These are phyloP conservation scores for Fusarium duplospermum DNA, from an alignment of 2,329 filamentous ascomycete species.

Conservation along the genomic window DNA sequence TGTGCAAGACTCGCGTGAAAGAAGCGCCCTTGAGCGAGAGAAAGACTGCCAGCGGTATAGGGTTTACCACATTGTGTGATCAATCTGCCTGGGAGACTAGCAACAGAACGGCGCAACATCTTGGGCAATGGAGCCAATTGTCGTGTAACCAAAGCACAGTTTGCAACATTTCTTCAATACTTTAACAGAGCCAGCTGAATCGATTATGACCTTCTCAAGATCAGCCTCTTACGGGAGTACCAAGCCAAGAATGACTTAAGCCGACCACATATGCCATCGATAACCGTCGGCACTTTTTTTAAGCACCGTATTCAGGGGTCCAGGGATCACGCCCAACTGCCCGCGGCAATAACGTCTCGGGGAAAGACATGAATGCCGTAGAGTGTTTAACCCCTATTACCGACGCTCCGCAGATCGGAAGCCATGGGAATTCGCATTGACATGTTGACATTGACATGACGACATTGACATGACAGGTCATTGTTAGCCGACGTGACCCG, in stretches of 20 bases:
- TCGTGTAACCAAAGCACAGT: not conserved
- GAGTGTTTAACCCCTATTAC: not conserved
- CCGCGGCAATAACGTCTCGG: not conserved
- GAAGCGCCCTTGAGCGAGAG: not conserved
- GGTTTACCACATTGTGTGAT: not conserved
- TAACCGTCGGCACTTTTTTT: not conserved
- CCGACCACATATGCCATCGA: not conserved
- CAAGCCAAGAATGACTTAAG: not conserved
- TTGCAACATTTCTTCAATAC: not conserved
- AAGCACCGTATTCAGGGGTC: not conserved
- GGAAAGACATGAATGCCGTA: not conserved
- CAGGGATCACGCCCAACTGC: not conserved
- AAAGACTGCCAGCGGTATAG: not conserved
- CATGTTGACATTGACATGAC: not conserved
- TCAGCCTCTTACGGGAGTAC: not conserved
- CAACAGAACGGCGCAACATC: not conserved
- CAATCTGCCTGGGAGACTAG: not conserved
- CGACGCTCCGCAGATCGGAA: not conserved
- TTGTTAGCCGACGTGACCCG: not conserved
- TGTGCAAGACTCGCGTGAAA: not conserved
- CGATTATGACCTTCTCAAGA: not conserved
- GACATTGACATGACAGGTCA: not conserved
- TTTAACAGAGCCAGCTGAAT: not conserved
- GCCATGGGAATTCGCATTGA: not conserved
- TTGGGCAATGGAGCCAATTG: not conserved